These are phyloP conservation scores for Diatrype stigma DNA, from an alignment of 2,329 filamentous ascomycete genomes.

Conservation along the genomic window DNA sequence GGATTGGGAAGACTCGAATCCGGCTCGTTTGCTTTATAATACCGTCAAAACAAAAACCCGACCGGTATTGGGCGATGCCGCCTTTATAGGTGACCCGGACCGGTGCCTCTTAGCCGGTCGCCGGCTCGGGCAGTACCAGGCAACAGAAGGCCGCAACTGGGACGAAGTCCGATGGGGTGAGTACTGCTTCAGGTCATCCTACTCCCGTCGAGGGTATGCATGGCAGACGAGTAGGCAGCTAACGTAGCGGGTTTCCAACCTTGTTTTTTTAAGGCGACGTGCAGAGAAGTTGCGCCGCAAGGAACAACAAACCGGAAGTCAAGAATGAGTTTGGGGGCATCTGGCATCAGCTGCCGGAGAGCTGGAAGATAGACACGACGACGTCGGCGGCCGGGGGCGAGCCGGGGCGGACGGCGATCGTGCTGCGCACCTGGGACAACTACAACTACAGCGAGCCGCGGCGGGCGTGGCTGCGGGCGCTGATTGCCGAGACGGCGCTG, in stretches of 20 bases:
- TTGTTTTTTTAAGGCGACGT: background rate
- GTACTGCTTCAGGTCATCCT: background rate
- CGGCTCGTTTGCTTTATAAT: background rate
- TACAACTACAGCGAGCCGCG: constrained; percentile 57
- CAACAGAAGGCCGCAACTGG: constrained; percentile 7
- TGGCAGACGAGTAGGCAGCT: background rate
- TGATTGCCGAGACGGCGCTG: constrained; percentile 57
- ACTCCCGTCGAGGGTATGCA: background rate
- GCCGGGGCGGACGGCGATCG: constrained; percentile 36
- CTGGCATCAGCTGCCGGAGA: constrained; percentile 3
- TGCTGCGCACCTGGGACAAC: constrained; percentile 56
- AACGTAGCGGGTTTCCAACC: background rate
- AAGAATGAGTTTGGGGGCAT: constrained; percentile 2
- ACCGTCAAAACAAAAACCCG: background rate
- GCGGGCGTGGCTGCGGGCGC: constrained; percentile 54
- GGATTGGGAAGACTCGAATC: constrained; percentile 1
- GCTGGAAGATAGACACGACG: background rate
- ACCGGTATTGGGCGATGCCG: constrained; percentile 6
- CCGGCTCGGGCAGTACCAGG: constrained; percentile 8
- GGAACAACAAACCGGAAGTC: constrained; percentile 1
- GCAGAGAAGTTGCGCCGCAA: background rate
- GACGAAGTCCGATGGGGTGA: constrained; percentile 13
- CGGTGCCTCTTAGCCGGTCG: constrained; percentile 4
- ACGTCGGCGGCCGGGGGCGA: background rate
- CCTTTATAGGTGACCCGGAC: constrained; percentile 5